phyloP scores from a whole-genome alignment of 306 rosid genomes.

The Echinosophora koreensis region DNA sequence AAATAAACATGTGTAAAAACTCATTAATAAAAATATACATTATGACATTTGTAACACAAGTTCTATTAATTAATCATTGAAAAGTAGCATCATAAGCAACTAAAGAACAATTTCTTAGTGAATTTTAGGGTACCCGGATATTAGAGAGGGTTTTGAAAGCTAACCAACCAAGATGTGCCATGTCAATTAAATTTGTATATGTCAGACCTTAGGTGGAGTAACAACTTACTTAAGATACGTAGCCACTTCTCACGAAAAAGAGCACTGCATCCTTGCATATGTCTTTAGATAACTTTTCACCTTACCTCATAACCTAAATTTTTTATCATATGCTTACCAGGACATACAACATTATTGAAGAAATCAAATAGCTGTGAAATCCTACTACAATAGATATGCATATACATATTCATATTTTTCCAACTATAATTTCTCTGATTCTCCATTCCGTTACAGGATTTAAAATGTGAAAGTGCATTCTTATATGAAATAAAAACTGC shows the following conservation, averaged over 20 bases:
- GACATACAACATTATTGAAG: neutral
- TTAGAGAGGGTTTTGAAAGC: too few relatives aligned
- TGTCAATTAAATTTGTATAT: too few relatives aligned
- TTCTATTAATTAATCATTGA: too few relatives aligned
- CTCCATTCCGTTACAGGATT: neutral
- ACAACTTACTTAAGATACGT: too few relatives aligned
- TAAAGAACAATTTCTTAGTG: too few relatives aligned
- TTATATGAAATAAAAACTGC: neutral
- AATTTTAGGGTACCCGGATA: too few relatives aligned
- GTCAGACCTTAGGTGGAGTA: too few relatives aligned
- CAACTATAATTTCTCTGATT: neutral
- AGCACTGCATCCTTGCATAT: neutral
- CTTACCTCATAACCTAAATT: neutral
- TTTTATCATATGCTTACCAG: neutral
- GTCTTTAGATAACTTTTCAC: neutral
- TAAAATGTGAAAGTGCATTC: neutral
- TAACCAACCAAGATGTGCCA: too few relatives aligned
- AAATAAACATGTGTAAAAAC: too few relatives aligned
- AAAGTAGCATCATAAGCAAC: too few relatives aligned
- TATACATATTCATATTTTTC: neutral
- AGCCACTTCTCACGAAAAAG: neutral
- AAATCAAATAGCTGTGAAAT: neutral
- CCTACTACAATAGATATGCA: neutral
- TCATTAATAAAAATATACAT: too few relatives aligned
- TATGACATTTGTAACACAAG: too few relatives aligned